Evolutionary conservation across 805 yeast genomes (phyloP).

Genomic region (Isabelozyma pseudorhagii): DNA sequence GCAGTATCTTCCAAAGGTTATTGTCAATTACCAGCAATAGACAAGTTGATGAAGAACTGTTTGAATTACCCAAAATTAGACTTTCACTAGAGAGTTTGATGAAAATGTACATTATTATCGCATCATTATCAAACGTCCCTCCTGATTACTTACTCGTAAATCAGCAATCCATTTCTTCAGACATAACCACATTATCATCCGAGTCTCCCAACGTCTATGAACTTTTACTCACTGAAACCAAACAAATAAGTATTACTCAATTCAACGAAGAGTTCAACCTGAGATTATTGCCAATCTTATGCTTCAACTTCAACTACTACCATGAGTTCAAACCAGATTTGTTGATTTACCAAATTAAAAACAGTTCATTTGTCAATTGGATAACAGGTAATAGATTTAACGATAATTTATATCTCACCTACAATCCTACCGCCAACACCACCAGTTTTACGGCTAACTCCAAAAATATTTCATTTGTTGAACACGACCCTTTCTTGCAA

Average conservation of each 20-base stretch:
- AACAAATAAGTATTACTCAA: slow-evolving; percentile 3
- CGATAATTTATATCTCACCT: slow-evolving; percentile 14
- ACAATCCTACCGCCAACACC: slow-evolving; percentile 11
- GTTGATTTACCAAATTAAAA: slow-evolving; percentile 15
- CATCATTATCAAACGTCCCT: slow-evolving; percentile 23
- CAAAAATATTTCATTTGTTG: slow-evolving; percentile 4
- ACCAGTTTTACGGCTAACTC: slow-evolving; percentile 12
- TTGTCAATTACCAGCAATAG: slow-evolving; percentile 10
- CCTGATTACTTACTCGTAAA: slow-evolving; percentile 14
- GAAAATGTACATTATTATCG: slow-evolving; percentile 20
- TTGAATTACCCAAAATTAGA: slow-evolving; percentile 14
- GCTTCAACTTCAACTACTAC: slow-evolving; percentile 11
- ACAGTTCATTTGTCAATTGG: slow-evolving; percentile 32
- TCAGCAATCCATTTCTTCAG: slow-evolving; percentile 18
- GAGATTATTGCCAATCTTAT: slow-evolving; percentile 13
- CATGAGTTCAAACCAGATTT: slow-evolving; percentile 17
- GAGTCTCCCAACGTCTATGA: slow-evolving; percentile 21
- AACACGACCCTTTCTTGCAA: slow-evolving; percentile 12
- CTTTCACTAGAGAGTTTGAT: slow-evolving; percentile 25
- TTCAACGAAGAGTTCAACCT: slow-evolving; percentile 11
- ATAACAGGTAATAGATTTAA: slow-evolving; percentile 19
- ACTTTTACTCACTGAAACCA: slow-evolving; percentile 8
- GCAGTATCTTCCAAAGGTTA: slow-evolving; percentile 13
- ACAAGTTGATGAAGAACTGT: slow-evolving; percentile 1
- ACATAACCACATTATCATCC: slow-evolving; percentile 20